Base-by-base conservation (phyloP, 495 filamentous ascomycete species). In the Echria macrotheca region DNA sequence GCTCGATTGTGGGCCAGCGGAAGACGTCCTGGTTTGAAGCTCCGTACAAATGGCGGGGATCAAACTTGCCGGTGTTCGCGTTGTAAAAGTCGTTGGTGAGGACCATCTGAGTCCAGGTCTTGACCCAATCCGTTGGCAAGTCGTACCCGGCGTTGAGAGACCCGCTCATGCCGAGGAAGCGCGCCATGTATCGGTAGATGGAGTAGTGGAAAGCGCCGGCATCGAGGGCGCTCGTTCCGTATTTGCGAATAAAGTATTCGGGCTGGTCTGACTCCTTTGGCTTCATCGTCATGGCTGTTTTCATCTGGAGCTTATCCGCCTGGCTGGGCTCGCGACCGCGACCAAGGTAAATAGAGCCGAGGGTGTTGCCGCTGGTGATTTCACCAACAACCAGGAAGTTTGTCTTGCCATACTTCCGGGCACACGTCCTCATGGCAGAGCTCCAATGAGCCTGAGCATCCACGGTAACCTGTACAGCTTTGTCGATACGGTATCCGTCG, bases 11-110 rank as follows among this genome's bases (percentile, higher is more conserved):
- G n/a, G 84, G 84, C 84, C 84, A 87, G 3, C 83, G 43, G 56
- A 87, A 84, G 3, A 87, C 81, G 57, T 87, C 84, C 61, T 87
- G 84, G 51, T 86, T 86, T 5, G 81, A 81, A 2, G 73, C 74
- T 14, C 84, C 84, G 47, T 78, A 86, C 75, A 87, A 79, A 57
- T 87, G 83, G 8, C 84, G 71, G 4, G 84, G 84, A 51, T 87
- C 84, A 49, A 85, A 85, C 52, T 75, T 66, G 31, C 82, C 84
- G 1, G 81, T 86, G 56, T 84, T 84, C n/a, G 79, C 71, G 53
- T 85, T 86, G 45, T 78, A 58, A 49, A 86, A 54, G 52, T 87
- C 84, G 47, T 85, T 85, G 9, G 78, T 81, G 39, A 74, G 60
- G 4, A 85, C 50, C 61, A 86, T 80, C 19, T 75, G 77, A 64